A percentile compares a stretch with the other conserved stretches of the same genome.
Evolutionary conservation across 108 stramenopile species (phyloP).

Genomic region (Licmophora abbreviata): DNA sequence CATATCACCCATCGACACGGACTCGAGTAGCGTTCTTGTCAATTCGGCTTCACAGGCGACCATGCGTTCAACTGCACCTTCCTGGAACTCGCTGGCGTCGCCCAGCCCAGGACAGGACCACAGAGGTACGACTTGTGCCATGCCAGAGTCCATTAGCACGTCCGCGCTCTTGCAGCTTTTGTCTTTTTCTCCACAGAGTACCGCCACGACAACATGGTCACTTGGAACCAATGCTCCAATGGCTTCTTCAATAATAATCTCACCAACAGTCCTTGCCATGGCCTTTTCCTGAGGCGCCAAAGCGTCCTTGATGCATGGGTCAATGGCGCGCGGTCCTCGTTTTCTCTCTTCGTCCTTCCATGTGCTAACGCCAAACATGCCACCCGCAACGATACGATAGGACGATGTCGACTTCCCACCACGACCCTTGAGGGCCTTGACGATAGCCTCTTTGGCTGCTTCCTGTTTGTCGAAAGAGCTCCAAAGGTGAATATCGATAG

Average conservation of each 20-base stretch:
- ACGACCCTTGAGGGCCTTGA: conserved; percentile 20
- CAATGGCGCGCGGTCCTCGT: conserved; percentile 48
- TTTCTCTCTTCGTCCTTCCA: conserved; percentile 72
- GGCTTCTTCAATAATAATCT: conserved; percentile 6
- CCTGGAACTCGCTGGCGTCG: conserved; percentile 1
- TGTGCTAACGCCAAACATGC: conserved; percentile 66
- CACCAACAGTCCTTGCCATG: background rate
- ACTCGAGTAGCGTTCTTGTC: conserved; percentile 2
- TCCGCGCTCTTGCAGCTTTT: conserved; percentile 9
- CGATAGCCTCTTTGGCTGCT: conserved; percentile 22
- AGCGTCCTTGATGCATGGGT: conserved; percentile 1
- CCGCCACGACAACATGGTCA: conserved; percentile 7
- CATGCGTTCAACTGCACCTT: conserved; percentile 6
- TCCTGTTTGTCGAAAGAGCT: conserved; percentile 32
- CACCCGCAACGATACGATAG: conserved; percentile 70
- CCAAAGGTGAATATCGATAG: conserved; percentile 57
- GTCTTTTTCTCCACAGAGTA: conserved; percentile 14
- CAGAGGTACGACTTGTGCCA: conserved; percentile 19
- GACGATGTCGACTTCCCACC: conserved; percentile 22
- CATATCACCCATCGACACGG: conserved; percentile 1
- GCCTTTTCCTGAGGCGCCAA: background rate
- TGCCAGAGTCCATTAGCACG: conserved; percentile 6
- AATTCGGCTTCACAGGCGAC: conserved; percentile 30
- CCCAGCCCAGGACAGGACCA: conserved; percentile 12
- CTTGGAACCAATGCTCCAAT: background rate